Evolutionary conservation across 2,329 filamentous ascomycete genomes (phyloP).

Genomic region (Corniculantispora saksenae): DNA sequence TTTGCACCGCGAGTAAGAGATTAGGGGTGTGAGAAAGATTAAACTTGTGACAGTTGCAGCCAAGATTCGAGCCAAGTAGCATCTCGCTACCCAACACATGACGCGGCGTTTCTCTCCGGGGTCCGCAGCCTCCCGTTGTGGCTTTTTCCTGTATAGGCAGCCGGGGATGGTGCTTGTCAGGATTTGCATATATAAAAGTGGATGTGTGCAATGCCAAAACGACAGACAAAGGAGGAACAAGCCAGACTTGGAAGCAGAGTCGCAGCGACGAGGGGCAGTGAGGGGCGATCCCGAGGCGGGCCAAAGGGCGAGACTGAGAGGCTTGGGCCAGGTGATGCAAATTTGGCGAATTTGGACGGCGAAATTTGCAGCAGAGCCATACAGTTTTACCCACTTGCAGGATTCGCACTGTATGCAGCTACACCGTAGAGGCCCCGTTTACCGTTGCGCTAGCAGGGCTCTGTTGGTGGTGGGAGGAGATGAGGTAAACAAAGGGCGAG

Average conservation of each 20-base stretch:
- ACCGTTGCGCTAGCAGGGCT: constrained; percentile 13
- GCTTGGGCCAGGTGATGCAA: constrained; percentile 4
- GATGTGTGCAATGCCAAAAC: neutral
- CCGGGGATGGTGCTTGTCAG: neutral
- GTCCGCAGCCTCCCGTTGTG: neutral
- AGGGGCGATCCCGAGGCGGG: no score
- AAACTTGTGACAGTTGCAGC: no score
- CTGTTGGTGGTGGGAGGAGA: neutral
- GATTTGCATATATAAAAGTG: no score
- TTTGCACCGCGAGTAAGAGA: no score
- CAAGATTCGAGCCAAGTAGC: no score
- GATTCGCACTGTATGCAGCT: constrained; percentile 12
- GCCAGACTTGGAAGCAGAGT: neutral
- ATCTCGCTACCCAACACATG: no score
- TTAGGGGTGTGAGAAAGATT: no score
- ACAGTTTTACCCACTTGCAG: neutral
- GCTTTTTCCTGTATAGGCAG: neutral
- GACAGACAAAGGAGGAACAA: neutral
- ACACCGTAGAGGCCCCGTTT: constrained; percentile 15
- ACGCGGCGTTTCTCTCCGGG: no score
- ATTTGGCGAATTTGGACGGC: neutral
- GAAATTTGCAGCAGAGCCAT: neutral
- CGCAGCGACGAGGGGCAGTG: neutral
- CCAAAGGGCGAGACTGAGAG: neutral
- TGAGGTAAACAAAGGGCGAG: constrained; percentile 10